A percentile compares a stretch with the other conserved stretches of the same genome.
These are phyloP conservation scores for Thamnidium elegans DNA, from an alignment of 192 early-diverging fungal genomes.

Conservation along the genomic window DNA sequence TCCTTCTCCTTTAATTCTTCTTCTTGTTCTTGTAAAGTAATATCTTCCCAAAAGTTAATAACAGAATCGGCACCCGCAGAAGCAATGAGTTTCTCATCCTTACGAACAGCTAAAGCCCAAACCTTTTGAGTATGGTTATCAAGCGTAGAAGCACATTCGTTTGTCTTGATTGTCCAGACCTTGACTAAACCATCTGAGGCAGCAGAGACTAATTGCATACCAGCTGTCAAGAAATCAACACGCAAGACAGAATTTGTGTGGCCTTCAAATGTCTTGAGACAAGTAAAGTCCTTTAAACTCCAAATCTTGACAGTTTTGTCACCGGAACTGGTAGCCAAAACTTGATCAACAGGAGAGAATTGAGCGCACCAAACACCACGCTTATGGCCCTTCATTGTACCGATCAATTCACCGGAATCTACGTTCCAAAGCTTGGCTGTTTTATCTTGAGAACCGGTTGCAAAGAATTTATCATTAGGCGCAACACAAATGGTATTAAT, in stretches of 20 bases:
- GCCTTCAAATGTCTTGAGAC: conserved; percentile 94
- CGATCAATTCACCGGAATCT: conserved; percentile 75
- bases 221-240: conserved; percentile 79
- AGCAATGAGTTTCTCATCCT: conserved; percentile 68
- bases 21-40: conserved; percentile 80
- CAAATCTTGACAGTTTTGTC: conserved; percentile 96
- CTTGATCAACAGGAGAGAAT: conserved; percentile 96
- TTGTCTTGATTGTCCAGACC: conserved; percentile 91
- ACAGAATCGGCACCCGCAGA: conserved; percentile 91
- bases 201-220: conserved; percentile 82
- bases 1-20: conserved; percentile 69
- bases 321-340: conserved; percentile 85
- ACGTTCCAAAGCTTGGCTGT: conserved; percentile 89
- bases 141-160: conserved; percentile 86
- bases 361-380: conserved; percentile 93
- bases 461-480: conserved; percentile 90
- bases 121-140: conserved; percentile 96
- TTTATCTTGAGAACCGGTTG: conserved; percentile 94
- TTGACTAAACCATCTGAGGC: conserved; percentile 95
- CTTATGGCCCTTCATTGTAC: conserved; percentile 85
- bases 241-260: conserved; percentile 95
- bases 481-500: conserved; percentile 91
- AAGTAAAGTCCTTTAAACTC: conserved; percentile 84
- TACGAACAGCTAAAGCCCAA: conserved; percentile 83
- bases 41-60: conserved; percentile 92